A percentile compares a stretch with the other conserved stretches of the same genome.
phyloP scores from a whole-genome alignment of 768 basidiomycete species.

The Baorangia bicolor region DNA sequence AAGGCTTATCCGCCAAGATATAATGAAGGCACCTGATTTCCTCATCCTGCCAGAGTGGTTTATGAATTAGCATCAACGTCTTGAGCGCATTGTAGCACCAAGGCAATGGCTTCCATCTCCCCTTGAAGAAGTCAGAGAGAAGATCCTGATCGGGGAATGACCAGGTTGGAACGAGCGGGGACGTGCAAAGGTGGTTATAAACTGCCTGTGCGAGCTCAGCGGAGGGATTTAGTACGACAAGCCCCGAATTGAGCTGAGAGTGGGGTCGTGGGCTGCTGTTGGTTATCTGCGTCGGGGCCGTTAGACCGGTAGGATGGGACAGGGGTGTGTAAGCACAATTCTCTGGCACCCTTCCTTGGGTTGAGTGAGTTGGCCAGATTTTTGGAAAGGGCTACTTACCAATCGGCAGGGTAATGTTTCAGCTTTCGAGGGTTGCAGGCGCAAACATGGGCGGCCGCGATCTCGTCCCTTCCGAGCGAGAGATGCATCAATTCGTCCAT shows the following conservation, averaged over 20 bases:
- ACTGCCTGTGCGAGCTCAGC: constrained; percentile 50
- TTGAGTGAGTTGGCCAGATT: not conserved
- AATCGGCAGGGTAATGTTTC: constrained; percentile 85
- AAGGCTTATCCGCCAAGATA: constrained; percentile 85
- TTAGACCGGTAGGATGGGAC: constrained; percentile 44
- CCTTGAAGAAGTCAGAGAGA: constrained; percentile 74
- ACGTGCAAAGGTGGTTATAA: constrained; percentile 41
- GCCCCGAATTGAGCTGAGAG: constrained; percentile 85
- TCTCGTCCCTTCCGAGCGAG: constrained; percentile 60
- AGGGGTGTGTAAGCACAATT: constrained; percentile 82
- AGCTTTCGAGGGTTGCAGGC: constrained; percentile 91
- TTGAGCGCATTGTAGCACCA: constrained; percentile 95
- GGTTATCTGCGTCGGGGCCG: constrained; percentile 43
- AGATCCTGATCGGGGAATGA: constrained; percentile 95
- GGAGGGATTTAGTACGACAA: constrained; percentile 83
- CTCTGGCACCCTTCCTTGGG: constrained; percentile 68
- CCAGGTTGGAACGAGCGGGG: constrained; percentile 52
- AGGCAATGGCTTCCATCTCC: constrained; percentile 73
- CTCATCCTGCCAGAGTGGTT: constrained; percentile 77
- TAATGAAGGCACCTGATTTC: constrained; percentile 88
- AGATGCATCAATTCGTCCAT: constrained; percentile 75
- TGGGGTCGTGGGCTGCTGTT: constrained; percentile 65
- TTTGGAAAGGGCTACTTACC: constrained; percentile 44
- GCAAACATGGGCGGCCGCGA: constrained; percentile 89
- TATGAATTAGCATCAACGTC: constrained; percentile 74